Base-by-base conservation (phyloP, 768 basidiomycete genomes). In the Boletus sensibilis region DNA sequence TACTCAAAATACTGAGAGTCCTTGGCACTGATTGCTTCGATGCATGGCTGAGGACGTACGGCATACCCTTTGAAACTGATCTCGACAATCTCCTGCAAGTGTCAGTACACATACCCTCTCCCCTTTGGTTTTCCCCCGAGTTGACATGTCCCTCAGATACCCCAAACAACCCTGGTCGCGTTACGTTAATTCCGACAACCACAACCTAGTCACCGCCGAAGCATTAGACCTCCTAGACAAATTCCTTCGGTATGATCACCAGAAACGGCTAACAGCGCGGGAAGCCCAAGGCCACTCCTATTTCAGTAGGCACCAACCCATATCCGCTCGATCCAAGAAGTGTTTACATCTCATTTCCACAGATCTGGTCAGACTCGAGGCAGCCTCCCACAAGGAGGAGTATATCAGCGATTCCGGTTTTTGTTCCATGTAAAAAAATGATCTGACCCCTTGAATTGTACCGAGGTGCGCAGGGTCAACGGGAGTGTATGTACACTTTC, bases 21-120 rank as follows among this genome's bases (percentile, higher is more conserved):
- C 76, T 89, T 48, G 87, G 87, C 9, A 88, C 87, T 0, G 86
- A 86, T 56, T 78, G 79, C 63, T 80, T 88, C 13, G 85, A 85
- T 65, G 64, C 71, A 14, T 88, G 87, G 67, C 68, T 85, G 64
- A 77, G 79, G 63, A 74, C 74, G 58, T 86, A 87, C 64, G 77
- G 82, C 56, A 86, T 89, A 63, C 84, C 85, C 52, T 82, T 88
- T 59, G 84, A 85, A 65, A 78, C 82, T 16, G 80, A 85, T 56
- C 74, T 79, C 57, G 85, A 86, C 55, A 74, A 73, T 43, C 78
- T 87, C 44, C 75, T 88, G 35, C 73, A 71, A 63, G 75, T 75
- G 79, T 82, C 21, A 58, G 77, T 63, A 20, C 42, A 53, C 46
- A 46, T 31, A 44, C 39, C 27, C 29, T n/a, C 14, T 37, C 34